Percentiles rank a stretch among this genome's conserved stretches.
Conservation (phyloP, 495 filamentous ascomycete genomes). For the Penicillium lividum region DNA sequence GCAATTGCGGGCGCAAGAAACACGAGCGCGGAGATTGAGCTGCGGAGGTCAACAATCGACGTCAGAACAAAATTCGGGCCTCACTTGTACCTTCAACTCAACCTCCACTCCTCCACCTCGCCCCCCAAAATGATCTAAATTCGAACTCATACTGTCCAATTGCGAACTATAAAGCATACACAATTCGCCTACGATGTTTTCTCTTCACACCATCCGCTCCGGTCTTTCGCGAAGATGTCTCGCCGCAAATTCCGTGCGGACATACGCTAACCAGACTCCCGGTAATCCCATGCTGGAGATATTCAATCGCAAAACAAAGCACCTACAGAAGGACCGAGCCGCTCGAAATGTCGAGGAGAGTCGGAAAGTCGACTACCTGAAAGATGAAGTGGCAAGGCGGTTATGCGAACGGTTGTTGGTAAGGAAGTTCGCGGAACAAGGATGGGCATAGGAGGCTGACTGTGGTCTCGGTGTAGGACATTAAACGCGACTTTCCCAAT, state of each 20-base stretch:
- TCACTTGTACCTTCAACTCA: slow-evolving; percentile 10
- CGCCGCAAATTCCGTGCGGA: slow-evolving; percentile 34
- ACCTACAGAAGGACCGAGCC: slow-evolving; percentile 85
- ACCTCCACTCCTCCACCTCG: slow-evolving; percentile 11
- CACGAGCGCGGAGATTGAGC: slow-evolving; percentile 26
- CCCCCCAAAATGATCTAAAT: slow-evolving; percentile 15
- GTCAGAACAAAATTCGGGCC: slow-evolving; percentile 32
- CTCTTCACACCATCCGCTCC: slow-evolving; percentile 31
- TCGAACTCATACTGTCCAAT: background rate
- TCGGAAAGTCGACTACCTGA: slow-evolving; percentile 83
- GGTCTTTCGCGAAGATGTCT: slow-evolving; percentile 21
- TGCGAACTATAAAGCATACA: background rate
- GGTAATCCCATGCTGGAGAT: slow-evolving; percentile 79
- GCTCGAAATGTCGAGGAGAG: slow-evolving; percentile 69
- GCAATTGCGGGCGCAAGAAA: slow-evolving; percentile 17
- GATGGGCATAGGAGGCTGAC: background rate
- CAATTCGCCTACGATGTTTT: slow-evolving; percentile 25
- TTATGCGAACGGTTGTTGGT: slow-evolving; percentile 87
- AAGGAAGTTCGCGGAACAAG: slow-evolving; percentile 19
- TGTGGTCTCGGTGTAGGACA: slow-evolving; percentile 60
- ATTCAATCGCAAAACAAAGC: slow-evolving; percentile 87
- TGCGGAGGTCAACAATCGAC: slow-evolving; percentile 38
- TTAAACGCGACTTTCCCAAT: slow-evolving; percentile 80
- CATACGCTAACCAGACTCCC: slow-evolving; percentile 74
- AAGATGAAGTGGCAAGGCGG: slow-evolving; percentile 84